phyloP scores from a whole-genome alignment of 441 rosid species.

The Pelargonium fulgidum region DNA sequence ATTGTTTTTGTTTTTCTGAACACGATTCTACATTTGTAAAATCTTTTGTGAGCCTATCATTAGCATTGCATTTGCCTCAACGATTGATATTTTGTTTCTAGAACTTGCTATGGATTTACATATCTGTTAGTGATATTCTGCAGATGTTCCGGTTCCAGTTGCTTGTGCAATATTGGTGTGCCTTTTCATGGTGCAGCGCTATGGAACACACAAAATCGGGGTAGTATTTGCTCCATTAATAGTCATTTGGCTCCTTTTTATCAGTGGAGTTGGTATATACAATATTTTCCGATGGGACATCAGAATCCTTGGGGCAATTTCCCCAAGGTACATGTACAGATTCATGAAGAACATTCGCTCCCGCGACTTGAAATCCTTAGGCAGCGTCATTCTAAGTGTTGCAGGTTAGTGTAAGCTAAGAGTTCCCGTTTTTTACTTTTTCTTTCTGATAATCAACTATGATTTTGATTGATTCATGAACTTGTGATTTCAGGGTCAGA shows the following conservation, averaged over 20 bases:
- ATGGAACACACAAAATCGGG: slow-evolving; percentile 49
- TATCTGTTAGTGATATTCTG: slow-evolving; percentile 8
- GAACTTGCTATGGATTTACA: slow-evolving; percentile 2
- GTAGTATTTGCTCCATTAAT: slow-evolving; percentile 46
- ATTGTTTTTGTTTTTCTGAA: too few species aligned
- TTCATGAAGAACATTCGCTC: slow-evolving; percentile 29
- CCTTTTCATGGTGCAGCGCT: slow-evolving; percentile 51
- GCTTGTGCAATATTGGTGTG: slow-evolving; percentile 51
- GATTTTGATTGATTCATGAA: slow-evolving; percentile 1
- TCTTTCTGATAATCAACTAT: not conserved
- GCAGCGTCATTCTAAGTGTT: slow-evolving; percentile 47
- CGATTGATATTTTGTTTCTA: not conserved
- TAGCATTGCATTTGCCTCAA: too few species aligned
- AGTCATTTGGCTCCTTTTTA: slow-evolving; percentile 45
- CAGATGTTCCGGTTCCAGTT: slow-evolving; percentile 50
- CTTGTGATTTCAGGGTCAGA: slow-evolving; percentile 45
- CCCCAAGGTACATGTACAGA: slow-evolving; percentile 43
- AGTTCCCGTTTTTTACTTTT: not conserved
- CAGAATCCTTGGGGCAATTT: slow-evolving; percentile 34
- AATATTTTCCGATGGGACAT: slow-evolving; percentile 34
- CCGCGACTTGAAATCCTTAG: slow-evolving; percentile 40
- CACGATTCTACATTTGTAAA: too few species aligned
- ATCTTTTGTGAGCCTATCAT: too few species aligned
- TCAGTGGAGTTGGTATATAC: slow-evolving; percentile 45
- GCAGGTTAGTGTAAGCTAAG: slow-evolving; percentile 36